A percentile compares a stretch with the other conserved stretches of the same genome.
Conservation (phyloP, 495 filamentous ascomycete species). For the Xylaria bambusicola region DNA sequence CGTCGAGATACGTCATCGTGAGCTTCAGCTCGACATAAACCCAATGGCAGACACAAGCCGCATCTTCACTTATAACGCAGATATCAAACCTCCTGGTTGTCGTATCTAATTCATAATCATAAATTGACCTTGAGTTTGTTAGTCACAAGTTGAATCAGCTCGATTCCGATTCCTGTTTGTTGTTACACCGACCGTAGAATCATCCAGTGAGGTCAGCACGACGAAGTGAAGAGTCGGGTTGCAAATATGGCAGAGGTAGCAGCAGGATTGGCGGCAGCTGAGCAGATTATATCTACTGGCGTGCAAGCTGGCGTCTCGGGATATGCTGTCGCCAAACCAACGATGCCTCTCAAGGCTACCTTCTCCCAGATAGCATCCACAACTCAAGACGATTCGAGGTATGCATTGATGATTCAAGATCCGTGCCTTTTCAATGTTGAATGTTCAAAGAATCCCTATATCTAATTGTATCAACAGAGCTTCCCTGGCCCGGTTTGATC, state of each 20-base stretch:
- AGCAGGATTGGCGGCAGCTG: slow-evolving; percentile 42
- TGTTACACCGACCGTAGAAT: too few relatives aligned
- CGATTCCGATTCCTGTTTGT: too few relatives aligned
- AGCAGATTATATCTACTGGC: slow-evolving; percentile 45
- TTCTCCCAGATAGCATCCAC: slow-evolving; percentile 42
- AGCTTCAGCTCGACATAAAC: background rate
- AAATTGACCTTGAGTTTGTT: too few relatives aligned
- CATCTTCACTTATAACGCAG: too few relatives aligned
- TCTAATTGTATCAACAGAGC: slow-evolving; percentile 20
- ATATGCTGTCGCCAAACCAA: slow-evolving; percentile 39
- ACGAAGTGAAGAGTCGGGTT: background rate
- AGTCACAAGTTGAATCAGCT: too few relatives aligned
- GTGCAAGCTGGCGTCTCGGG: slow-evolving; percentile 41
- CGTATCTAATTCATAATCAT: too few relatives aligned
- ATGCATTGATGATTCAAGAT: background rate
- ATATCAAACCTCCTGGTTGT: too few relatives aligned
- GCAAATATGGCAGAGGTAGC: slow-evolving; percentile 39
- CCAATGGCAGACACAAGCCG: too few relatives aligned
- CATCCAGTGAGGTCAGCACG: too few relatives aligned
- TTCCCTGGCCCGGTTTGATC: slow-evolving; percentile 47
- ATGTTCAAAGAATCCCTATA: too few relatives aligned
- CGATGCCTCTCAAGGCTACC: slow-evolving; percentile 44
- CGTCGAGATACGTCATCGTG: background rate
- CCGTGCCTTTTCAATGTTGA: too few relatives aligned
- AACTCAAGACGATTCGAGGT: slow-evolving; percentile 25